Percentiles rank a stretch among this genome's conserved stretches.
phyloP scores from a whole-genome alignment of 129 eudicot genomes.

The Chrysanthemum lavandulifolium region DNA sequence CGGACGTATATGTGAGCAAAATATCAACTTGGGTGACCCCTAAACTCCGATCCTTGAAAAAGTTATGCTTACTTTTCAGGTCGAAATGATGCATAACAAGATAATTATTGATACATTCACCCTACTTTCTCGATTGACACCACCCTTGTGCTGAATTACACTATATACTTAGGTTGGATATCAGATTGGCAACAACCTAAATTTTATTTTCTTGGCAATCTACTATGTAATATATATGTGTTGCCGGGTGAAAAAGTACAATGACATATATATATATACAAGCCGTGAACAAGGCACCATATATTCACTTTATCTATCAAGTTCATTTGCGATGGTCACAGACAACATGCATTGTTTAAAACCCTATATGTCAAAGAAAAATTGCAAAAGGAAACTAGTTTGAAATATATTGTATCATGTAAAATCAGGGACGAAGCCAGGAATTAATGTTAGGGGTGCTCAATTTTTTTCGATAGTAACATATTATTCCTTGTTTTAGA shows the following conservation, averaged over 20 bases:
- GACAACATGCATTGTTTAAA: background rate
- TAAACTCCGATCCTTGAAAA: slow-evolving; percentile 9
- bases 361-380: too few species aligned
- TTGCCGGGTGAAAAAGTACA: background rate
- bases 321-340: background rate
- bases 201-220: background rate
- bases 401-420: background rate
- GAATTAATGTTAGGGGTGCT: too few species aligned
- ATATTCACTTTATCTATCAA: background rate
- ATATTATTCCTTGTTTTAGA: too few species aligned
- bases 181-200: background rate
- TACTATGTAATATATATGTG: too few species aligned
- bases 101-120: background rate
- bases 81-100: background rate
- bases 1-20: too few species aligned
- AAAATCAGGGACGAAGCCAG: too few species aligned
- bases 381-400: background rate
- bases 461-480: too few species aligned
- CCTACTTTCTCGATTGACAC: background rate
- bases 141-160: background rate
- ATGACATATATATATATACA: background rate
- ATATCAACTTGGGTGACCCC: too few species aligned
- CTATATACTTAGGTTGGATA: background rate
- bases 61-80: slow-evolving; percentile 6
- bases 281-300: background rate